These are phyloP conservation scores for Cymbidium sinense DNA, from an alignment of 106 monocot genomes.

Conservation along the genomic window DNA sequence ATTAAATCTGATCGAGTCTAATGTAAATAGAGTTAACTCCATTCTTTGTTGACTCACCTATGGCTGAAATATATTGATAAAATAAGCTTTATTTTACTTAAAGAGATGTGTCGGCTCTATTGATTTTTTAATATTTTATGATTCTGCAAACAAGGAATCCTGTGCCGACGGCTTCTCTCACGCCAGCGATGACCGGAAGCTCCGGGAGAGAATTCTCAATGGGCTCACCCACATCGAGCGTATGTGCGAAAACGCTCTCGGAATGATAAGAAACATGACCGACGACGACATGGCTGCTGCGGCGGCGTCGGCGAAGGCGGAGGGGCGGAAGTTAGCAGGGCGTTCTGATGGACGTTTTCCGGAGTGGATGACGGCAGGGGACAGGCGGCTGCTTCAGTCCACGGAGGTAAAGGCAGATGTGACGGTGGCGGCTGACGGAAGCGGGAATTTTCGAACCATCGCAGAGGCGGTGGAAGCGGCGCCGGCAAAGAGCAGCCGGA, in stretches of 20 bases:
- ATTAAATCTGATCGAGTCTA: no score
- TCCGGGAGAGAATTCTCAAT: background rate
- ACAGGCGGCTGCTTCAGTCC: background rate
- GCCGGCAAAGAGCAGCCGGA: constrained; percentile 12
- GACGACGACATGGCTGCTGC: background rate
- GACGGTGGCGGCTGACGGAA: constrained; percentile 21
- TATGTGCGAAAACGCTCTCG: constrained; percentile 14
- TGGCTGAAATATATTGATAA: no score
- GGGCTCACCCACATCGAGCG: constrained; percentile 5
- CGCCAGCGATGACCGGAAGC: constrained; percentile 4
- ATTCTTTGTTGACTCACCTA: no score
- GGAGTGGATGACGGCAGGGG: constrained; percentile 4
- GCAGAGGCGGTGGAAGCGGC: constrained; percentile 21
- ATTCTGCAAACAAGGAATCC: background rate
- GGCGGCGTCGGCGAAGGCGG: background rate
- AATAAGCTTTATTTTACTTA: no score
- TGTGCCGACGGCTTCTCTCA: constrained; percentile 21
- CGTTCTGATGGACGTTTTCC: background rate
- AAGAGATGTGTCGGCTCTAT: no score
- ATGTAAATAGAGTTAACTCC: no score
- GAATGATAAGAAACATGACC: constrained; percentile 8
- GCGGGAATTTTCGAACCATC: constrained; percentile 17
- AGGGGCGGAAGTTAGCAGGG: no score
- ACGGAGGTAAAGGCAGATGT: background rate
- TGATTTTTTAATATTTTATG: no score